Conservation (phyloP, 768 basidiomycete genomes). For the Rhodotorula sphaerocarpa region DNA sequence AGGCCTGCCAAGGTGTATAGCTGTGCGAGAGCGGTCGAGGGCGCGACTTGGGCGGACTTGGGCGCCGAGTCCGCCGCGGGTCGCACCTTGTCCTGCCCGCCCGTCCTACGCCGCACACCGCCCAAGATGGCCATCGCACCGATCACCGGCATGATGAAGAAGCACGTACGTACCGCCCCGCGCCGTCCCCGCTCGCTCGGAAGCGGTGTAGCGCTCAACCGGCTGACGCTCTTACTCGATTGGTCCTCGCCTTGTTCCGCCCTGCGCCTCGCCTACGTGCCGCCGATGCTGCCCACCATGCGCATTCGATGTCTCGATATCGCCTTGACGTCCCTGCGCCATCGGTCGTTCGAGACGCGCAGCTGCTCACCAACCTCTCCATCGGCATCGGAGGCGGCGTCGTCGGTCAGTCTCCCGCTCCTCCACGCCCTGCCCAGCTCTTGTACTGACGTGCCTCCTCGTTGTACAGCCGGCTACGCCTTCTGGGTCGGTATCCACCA, state of each 20-base stretch:
- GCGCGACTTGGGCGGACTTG: too few relatives aligned
- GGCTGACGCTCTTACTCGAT: not conserved
- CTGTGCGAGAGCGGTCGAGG: too few relatives aligned
- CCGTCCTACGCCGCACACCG: not conserved
- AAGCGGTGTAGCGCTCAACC: not conserved
- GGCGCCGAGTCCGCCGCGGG: too few relatives aligned
- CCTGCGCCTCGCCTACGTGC: not conserved
- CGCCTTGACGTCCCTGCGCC: not conserved
- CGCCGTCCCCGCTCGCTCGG: too few relatives aligned
- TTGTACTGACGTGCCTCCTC: not conserved
- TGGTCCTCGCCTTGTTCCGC: not conserved
- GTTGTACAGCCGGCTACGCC: not conserved
- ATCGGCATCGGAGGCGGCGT: constrained; percentile 30
- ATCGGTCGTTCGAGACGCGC: not conserved
- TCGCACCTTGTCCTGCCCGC: too few relatives aligned
- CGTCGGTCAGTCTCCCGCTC: constrained; percentile 2
- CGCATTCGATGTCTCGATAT: not conserved
- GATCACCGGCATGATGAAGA: constrained; percentile 26
- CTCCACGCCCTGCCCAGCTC: not conserved
- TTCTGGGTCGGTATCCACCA: constrained; percentile 18
- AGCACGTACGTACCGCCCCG: constrained; percentile 11
- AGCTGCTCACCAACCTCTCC: constrained; percentile 33
- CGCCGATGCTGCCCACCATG: too few relatives aligned
- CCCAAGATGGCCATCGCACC: constrained; percentile 26
- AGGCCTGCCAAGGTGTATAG: too few relatives aligned